Evolutionary conservation across 2,329 filamentous ascomycete species (phyloP).

Genomic region (Cordyceps cateniannulata): DNA sequence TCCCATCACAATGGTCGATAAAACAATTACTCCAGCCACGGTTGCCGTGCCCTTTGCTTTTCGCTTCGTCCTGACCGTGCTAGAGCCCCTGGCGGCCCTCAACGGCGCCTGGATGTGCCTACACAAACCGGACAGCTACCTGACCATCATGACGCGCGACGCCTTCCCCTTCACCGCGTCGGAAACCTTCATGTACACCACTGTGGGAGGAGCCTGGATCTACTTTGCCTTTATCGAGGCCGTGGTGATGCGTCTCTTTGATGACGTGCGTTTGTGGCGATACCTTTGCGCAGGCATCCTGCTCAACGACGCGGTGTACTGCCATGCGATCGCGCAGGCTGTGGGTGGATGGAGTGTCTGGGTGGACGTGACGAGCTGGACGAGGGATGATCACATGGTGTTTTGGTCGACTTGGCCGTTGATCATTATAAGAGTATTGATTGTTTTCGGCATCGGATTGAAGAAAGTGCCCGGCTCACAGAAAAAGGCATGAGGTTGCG

Average conservation of each 20-base stretch:
- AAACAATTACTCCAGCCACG: constrained; percentile 11
- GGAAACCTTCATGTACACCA: constrained; percentile 26
- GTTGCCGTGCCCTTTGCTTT: constrained; percentile 25
- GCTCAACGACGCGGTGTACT: constrained; percentile 26
- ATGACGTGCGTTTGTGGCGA: constrained; percentile 29
- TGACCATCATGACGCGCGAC: constrained; percentile 24
- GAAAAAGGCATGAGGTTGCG: background rate
- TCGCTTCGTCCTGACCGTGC: constrained; percentile 25
- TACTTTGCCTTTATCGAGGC: constrained; percentile 32
- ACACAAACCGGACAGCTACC: constrained; percentile 22
- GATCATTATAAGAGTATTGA: constrained; percentile 22
- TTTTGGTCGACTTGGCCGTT: constrained; percentile 23
- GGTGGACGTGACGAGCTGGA: constrained; percentile 21
- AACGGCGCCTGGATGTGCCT: constrained; percentile 25
- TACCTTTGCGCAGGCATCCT: constrained; percentile 30
- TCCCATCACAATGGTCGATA: background rate
- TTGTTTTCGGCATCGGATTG: constrained; percentile 25
- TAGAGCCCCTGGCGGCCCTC: constrained; percentile 30
- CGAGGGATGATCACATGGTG: constrained; percentile 22
- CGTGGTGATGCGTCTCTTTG: constrained; percentile 27
- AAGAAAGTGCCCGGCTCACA: background rate
- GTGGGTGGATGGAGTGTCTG: constrained; percentile 28
- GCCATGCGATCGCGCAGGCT: constrained; percentile 25
- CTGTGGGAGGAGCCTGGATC: constrained; percentile 26
- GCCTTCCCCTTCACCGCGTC: constrained; percentile 14